A percentile compares a stretch with the other conserved stretches of the same genome.
Conservation (phyloP, 2,329 filamentous ascomycete species). For the Neonectria hederae region DNA sequence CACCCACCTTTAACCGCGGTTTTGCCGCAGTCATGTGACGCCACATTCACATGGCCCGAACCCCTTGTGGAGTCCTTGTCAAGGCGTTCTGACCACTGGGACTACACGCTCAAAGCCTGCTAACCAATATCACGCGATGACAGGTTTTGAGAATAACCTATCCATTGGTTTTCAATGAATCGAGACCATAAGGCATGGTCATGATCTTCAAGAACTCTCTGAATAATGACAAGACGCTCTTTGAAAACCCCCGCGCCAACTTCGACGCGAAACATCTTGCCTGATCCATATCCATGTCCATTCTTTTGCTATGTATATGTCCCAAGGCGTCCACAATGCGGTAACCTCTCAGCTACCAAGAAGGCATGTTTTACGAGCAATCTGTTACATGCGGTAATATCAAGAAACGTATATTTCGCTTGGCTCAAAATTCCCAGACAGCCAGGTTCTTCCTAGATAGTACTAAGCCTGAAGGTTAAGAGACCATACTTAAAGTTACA, state of each 20-base stretch:
- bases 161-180: neutral
- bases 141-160: neutral
- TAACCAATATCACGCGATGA: constrained; percentile 10
- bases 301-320: neutral
- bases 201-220: neutral
- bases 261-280: too few species aligned
- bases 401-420: neutral
- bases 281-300: neutral
- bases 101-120: neutral
- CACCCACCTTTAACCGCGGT: constrained; percentile 40
- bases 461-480: neutral
- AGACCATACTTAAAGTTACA: neutral
- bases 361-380: neutral
- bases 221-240: neutral
- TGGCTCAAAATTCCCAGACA: neutral
- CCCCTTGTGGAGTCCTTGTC: constrained; percentile 5
- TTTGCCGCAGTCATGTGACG: constrained; percentile 47
- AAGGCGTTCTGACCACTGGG: neutral
- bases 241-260: neutral
- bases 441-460: neutral
- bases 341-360: neutral
- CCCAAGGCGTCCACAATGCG: neutral
- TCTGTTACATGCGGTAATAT: neutral
- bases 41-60: constrained; percentile 35
- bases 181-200: neutral